phyloP scores from a whole-genome alignment of 169 alveolate species.

The Ichthyophthirius multifiliis region DNA sequence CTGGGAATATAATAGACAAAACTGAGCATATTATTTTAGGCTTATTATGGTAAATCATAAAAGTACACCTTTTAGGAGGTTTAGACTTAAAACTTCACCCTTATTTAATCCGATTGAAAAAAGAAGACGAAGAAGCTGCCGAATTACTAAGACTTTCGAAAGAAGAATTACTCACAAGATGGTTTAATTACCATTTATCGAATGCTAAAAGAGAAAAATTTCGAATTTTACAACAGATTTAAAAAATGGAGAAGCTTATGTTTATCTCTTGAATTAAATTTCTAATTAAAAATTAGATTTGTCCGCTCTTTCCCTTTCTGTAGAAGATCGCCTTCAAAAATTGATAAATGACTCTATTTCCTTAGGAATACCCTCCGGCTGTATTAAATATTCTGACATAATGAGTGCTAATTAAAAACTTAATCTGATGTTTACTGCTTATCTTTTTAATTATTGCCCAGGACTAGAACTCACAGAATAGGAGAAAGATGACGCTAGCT shows the following conservation, averaged over 20 bases:
- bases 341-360: slow-evolving; percentile 54
- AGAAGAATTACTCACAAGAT: slow-evolving; percentile 76
- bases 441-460: slow-evolving; percentile 77
- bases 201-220: no score
- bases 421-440: slow-evolving; percentile 77
- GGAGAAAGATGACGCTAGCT: slow-evolving; percentile 70
- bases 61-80: slow-evolving; percentile 12
- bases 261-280: no score
- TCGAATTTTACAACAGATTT: no score
- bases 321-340: no score
- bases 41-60: slow-evolving; percentile 74
- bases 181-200: slow-evolving; percentile 81
- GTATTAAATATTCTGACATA: slow-evolving; percentile 65
- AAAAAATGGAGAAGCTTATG: no score
- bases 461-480: slow-evolving; percentile 77
- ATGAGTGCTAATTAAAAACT: slow-evolving; percentile 67
- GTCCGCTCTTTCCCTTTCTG: no score
- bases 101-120: slow-evolving; percentile 68
- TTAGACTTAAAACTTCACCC: slow-evolving; percentile 74
- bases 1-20: slow-evolving; percentile 68
- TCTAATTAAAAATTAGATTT: no score
- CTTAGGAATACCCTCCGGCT: slow-evolving; percentile 72
- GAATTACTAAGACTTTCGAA: slow-evolving; percentile 75
- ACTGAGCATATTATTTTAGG: slow-evolving; percentile 75
- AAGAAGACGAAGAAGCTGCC: slow-evolving; percentile 72